Conservation (phyloP, 352 stramenopile genomes). For the Globisporangium takayamanum region DNA sequence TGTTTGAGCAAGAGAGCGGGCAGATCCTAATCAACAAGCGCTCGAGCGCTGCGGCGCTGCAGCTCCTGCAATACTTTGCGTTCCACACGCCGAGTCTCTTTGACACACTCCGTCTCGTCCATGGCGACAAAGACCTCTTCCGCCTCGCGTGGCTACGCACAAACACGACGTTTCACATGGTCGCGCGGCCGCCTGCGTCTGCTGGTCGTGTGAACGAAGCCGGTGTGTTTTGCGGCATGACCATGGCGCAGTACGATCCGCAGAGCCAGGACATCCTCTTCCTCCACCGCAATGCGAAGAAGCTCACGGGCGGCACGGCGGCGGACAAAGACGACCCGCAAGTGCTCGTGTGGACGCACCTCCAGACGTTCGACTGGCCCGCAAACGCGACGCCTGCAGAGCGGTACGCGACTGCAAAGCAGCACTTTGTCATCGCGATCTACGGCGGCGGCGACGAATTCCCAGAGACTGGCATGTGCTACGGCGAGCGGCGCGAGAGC, state of each 20-base stretch:
- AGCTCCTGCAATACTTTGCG: slow-evolving; percentile 56
- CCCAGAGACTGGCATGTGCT: slow-evolving; percentile 31
- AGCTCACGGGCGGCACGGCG: slow-evolving; percentile 40
- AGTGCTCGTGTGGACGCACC: slow-evolving; percentile 24
- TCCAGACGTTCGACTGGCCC: slow-evolving; percentile 39
- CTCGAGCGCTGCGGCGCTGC: slow-evolving; percentile 27
- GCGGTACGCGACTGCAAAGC: slow-evolving; percentile 21
- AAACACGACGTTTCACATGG: slow-evolving; percentile 51
- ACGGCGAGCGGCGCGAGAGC: slow-evolving; percentile 23
- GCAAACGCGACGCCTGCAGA: slow-evolving; percentile 10
- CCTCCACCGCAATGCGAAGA: slow-evolving; percentile 67
- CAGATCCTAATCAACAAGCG: slow-evolving; percentile 59
- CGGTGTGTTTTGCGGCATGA: slow-evolving; percentile 55
- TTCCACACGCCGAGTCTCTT: slow-evolving; percentile 56
- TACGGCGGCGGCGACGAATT: slow-evolving; percentile 35
- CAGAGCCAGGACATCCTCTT: slow-evolving; percentile 44
- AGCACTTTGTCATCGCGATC: slow-evolving; percentile 33
- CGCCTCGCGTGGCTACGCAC: slow-evolving; percentile 76
- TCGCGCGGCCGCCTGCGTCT: slow-evolving; percentile 36
- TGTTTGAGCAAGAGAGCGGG: slow-evolving; percentile 77
- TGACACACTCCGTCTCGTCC: slow-evolving; percentile 44
- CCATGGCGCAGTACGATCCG: slow-evolving; percentile 66
- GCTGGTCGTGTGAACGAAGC: slow-evolving; percentile 30
- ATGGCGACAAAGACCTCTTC: slow-evolving; percentile 80
- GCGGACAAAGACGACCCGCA: too few relatives aligned